Evolutionary conservation across 306 rosid species (phyloP), one percentile per base, ranked within the genome.

Genomic region (Rosa rugosa): DNA sequence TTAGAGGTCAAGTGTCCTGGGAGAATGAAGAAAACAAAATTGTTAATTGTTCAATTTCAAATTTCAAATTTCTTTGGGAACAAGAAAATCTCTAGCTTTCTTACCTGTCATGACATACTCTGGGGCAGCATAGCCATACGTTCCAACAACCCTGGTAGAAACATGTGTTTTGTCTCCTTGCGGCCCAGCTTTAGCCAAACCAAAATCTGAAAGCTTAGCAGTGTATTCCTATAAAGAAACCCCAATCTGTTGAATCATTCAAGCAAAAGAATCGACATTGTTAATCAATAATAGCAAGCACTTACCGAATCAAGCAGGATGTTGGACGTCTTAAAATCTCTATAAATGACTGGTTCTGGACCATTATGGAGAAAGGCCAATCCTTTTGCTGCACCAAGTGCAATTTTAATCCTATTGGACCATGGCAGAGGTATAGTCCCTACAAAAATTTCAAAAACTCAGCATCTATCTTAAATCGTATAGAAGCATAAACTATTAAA

Each of bases 191-290:
- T 94, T 94, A 16, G 99, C 99, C 75, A 94, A 91, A 80, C 99
- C 99, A 81, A 94, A 94, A 91, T 94, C 97, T 81, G 99, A 94
- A 82, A 94, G 99, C 95, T 94, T 92, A 22, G 99, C 93, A 85
- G 87, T 92, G 84, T 94, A 94, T 80, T 90, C 98, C 98, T 94
- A 78, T 34, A 77, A 57, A 49, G 79, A 34, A 77, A 66, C 25
- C 45, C 68, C 46, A 22, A 46, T 11, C 13, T 73, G 59, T 50
- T 88, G 65, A 81, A 72, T 69, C 79, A 34, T 42, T 75, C 54
- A 60, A 45, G 56, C 38, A 45, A 50, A 65, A 50, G 13, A 11
- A 20, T 38, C 45, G 50, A 27, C 46, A 71, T 36, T 45, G 16
- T 71, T 17, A 38, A 47, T 40, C 46, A 76, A 60, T 76, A 38